A percentile compares a stretch with the other conserved stretches of the same genome.
phyloP scores from a whole-genome alignment of 164 flowering plant species.

The Macadamia tetraphylla region DNA sequence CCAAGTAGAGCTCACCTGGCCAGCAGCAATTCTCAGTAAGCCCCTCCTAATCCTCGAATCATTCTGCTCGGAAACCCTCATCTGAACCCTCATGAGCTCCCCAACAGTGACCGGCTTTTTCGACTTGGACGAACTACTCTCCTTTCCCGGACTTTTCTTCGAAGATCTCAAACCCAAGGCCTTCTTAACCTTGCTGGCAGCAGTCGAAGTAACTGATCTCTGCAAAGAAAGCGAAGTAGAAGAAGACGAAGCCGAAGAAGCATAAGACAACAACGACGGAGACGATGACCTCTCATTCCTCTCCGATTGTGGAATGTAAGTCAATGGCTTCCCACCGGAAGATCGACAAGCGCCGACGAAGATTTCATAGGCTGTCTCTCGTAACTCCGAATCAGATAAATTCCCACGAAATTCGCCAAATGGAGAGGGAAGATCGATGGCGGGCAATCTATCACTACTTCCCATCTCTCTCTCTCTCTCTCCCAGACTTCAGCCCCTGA shows the following conservation, averaged over 20 bases:
- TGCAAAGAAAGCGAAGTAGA: slow-evolving; percentile 37
- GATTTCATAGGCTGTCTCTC: slow-evolving; percentile 77
- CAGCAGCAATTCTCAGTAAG: slow-evolving; percentile 70
- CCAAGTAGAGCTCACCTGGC: slow-evolving; percentile 45
- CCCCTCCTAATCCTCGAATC: slow-evolving; percentile 74
- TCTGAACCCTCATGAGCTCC: slow-evolving; percentile 77
- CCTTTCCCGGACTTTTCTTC: slow-evolving; percentile 21
- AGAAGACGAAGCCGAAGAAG: slow-evolving; percentile 10
- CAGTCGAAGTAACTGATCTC: slow-evolving; percentile 59
- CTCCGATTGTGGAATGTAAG: slow-evolving; percentile 34
- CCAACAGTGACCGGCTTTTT: slow-evolving; percentile 54
- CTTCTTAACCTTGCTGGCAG: slow-evolving; percentile 76
- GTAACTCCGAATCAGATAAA: slow-evolving; percentile 64
- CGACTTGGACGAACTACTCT: slow-evolving; percentile 21
- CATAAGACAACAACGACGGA: slow-evolving; percentile 5
- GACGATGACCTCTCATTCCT: slow-evolving; percentile 17
- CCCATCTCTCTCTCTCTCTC: slow-evolving; percentile 50
- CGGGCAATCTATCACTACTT: slow-evolving; percentile 6
- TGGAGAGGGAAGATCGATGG: slow-evolving; percentile 47
- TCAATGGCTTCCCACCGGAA: slow-evolving; percentile 59
- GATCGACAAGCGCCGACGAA: slow-evolving; percentile 74
- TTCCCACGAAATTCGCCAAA: slow-evolving; percentile 49
- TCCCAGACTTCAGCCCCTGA: slow-evolving; percentile 61
- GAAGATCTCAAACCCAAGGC: slow-evolving; percentile 55
- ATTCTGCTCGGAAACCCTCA: slow-evolving; percentile 74